Evolutionary conservation across 495 filamentous ascomycete genomes (phyloP).

Genomic region (Platismatia glauca): DNA sequence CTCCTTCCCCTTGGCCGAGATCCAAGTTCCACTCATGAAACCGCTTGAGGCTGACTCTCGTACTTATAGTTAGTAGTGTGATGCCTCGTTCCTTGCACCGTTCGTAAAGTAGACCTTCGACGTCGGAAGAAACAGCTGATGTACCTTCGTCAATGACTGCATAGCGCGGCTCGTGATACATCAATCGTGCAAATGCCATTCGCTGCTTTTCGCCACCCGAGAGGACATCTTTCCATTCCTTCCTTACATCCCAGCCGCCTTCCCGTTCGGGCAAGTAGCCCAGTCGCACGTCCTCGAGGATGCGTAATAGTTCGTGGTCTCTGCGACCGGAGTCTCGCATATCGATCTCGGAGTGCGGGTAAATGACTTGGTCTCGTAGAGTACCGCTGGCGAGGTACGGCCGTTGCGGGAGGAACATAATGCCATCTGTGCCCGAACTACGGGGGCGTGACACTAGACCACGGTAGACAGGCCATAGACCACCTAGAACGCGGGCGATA

Average conservation of each 20-base stretch:
- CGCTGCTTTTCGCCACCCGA: conserved; percentile 98
- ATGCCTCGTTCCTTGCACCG: conserved; percentile 85
- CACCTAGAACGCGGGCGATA: conserved; percentile 80
- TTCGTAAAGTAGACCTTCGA: conserved; percentile 90
- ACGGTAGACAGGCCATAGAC: conserved; percentile 93
- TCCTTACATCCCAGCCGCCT: conserved; percentile 91
- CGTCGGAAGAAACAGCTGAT: conserved; percentile 84
- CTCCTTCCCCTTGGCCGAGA: conserved; percentile 60
- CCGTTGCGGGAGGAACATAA: conserved; percentile 96
- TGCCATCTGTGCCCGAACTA: conserved; percentile 70
- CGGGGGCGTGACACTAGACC: conserved; percentile 83
- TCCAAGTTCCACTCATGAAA: conserved; percentile 87
- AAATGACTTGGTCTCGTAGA: conserved; percentile 93
- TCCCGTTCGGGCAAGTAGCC: conserved; percentile 87
- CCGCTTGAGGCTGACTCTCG: conserved; percentile 83
- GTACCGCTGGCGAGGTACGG: conserved; percentile 95
- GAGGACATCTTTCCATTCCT: conserved; percentile 97
- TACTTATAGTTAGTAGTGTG: conserved; percentile 89
- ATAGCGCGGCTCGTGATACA: conserved; percentile 92
- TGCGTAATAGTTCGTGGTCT: conserved; percentile 62
- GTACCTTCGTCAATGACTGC: conserved; percentile 95
- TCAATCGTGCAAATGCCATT: conserved; percentile 76
- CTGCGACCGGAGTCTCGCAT: conserved; percentile 73
- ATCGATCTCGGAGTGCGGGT: conserved; percentile 88
- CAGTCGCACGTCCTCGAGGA: conserved; percentile 73